phyloP scores from a whole-genome alignment of 2,329 filamentous ascomycete species.

The Botrytis fabae region DNA sequence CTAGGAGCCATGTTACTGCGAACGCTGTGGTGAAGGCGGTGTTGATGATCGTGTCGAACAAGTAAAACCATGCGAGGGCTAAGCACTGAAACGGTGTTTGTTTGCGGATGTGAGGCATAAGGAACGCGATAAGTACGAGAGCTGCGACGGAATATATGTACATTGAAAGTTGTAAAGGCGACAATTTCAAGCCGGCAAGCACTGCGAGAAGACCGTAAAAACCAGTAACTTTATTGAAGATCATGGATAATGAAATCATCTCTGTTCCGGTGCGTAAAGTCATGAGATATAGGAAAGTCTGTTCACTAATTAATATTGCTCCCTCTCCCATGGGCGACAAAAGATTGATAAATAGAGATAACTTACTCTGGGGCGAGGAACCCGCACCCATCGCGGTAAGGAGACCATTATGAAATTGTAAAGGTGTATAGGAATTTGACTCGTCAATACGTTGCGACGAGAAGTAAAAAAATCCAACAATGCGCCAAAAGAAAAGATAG shows the following conservation, averaged over 20 bases:
- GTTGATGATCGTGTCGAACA: slow-evolving; percentile 80
- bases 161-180: slow-evolving; percentile 81
- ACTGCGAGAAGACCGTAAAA: slow-evolving; percentile 88
- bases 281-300: slow-evolving; percentile 86
- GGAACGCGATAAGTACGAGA: slow-evolving; percentile 65
- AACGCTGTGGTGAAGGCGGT: slow-evolving; percentile 80
- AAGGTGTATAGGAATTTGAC: no score
- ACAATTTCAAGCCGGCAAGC: slow-evolving; percentile 81
- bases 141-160: slow-evolving; percentile 83
- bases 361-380: slow-evolving; percentile 40
- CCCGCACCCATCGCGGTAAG: slow-evolving; percentile 36
- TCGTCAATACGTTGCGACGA: slow-evolving; percentile 18
- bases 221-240: slow-evolving; percentile 91
- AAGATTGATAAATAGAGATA: slow-evolving; percentile 12
- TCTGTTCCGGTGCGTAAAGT: slow-evolving; percentile 84
- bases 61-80: slow-evolving; percentile 80
- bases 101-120: slow-evolving; percentile 77
- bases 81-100: slow-evolving; percentile 78
- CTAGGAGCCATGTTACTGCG: slow-evolving; percentile 81
- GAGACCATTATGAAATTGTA: slow-evolving; percentile 32
- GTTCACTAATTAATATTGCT: slow-evolving; percentile 30
- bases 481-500: slow-evolving; percentile 7
- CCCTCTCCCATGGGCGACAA: slow-evolving; percentile 5
- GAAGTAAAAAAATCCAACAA: not conserved
- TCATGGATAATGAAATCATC: slow-evolving; percentile 76